A percentile compares a stretch with the other conserved stretches of the same genome.
phyloP scores from a whole-genome alignment of 2,329 filamentous ascomycete species.

The Sclerotinia subarctica region DNA sequence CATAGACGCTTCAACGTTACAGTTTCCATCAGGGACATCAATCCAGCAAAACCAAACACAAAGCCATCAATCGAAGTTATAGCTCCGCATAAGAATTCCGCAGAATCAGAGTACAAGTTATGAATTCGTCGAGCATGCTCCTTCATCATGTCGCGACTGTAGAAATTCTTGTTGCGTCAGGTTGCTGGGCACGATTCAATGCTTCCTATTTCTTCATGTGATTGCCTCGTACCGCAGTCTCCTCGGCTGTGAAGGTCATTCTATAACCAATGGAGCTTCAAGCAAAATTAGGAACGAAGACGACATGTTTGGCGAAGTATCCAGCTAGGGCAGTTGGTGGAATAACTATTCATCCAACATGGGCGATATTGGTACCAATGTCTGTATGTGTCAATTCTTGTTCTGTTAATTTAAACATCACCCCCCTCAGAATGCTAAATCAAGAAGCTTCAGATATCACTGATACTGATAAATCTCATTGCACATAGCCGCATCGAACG shows the following conservation, averaged over 20 bases:
- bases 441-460: slow-evolving; percentile 18
- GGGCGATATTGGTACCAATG: background rate
- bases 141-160: background rate
- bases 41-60: background rate
- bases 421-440: slow-evolving; percentile 22
- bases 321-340: background rate
- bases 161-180: background rate
- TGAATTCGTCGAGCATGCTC: background rate
- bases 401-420: background rate
- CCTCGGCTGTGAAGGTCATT: background rate
- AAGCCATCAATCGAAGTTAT: background rate
- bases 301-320: background rate
- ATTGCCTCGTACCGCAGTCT: background rate
- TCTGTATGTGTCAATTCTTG: background rate
- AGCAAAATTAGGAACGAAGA: background rate
- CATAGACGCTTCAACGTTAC: background rate
- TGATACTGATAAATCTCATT: slow-evolving; percentile 22
- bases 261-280: background rate
- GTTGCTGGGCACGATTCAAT: background rate
- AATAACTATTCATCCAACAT: background rate
- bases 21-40: background rate
- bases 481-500: slow-evolving; percentile 25
- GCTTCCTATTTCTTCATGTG: background rate
- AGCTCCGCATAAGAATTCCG: too few species aligned
- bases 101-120: background rate